Evolutionary conservation across 2,329 filamentous ascomycete species (phyloP).

Genomic region (Calonectria crousiana): DNA sequence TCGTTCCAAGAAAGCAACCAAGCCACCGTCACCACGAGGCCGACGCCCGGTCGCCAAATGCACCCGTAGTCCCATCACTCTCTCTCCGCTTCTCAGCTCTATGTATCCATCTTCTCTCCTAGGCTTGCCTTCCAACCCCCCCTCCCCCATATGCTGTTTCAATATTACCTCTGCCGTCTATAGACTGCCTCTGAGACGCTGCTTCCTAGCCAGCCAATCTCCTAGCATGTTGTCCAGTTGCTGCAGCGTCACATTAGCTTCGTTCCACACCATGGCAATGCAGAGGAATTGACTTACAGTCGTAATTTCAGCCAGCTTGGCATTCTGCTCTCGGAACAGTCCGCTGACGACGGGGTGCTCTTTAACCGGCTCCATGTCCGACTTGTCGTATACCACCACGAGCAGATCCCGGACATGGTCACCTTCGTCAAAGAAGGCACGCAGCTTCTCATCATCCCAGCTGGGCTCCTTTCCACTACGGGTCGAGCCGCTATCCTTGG

Average conservation of each 20-base stretch:
- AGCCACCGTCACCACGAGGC: slow-evolving; percentile 9
- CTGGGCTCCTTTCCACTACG: slow-evolving; percentile 58
- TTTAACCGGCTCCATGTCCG: slow-evolving; percentile 81
- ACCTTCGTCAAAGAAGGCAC: slow-evolving; percentile 91
- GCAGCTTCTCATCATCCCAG: slow-evolving; percentile 89
- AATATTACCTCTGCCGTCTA: slow-evolving; percentile 41
- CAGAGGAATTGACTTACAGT: slow-evolving; percentile 62
- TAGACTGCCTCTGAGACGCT: slow-evolving; percentile 67
- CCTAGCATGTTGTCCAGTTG: slow-evolving; percentile 90
- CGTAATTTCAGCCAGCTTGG: slow-evolving; percentile 87
- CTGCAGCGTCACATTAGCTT: slow-evolving; percentile 49
- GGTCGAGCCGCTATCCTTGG: slow-evolving; percentile 52
- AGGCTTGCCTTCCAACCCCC: not conserved
- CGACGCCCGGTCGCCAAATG: slow-evolving; percentile 18
- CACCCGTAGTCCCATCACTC: slow-evolving; percentile 14
- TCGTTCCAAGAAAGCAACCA: slow-evolving; percentile 42
- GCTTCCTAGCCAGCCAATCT: slow-evolving; percentile 81
- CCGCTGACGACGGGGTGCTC: slow-evolving; percentile 87
- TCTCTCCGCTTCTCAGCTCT: not conserved
- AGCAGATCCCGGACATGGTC: slow-evolving; percentile 91
- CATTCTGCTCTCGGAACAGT: slow-evolving; percentile 89
- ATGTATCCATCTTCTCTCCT: not conserved
- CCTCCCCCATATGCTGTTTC: not conserved
- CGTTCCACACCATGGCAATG: not conserved
- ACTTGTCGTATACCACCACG: slow-evolving; percentile 92